These are phyloP conservation scores for Pichia gijzeniarum DNA, from an alignment of 805 yeast species.

Conservation along the genomic window DNA sequence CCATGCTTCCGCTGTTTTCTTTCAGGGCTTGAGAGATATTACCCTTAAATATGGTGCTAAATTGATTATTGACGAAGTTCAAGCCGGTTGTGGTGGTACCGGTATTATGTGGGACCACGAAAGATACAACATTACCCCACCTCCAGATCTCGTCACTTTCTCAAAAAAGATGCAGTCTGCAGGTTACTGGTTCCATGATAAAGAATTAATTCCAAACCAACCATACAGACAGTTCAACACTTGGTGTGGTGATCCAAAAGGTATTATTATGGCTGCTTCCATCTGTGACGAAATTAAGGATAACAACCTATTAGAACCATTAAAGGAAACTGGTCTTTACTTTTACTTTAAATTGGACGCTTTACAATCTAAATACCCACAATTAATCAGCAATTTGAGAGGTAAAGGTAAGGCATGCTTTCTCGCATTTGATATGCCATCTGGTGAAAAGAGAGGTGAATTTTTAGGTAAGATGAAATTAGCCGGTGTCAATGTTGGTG, in stretches of 20 bases:
- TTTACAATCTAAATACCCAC: constrained; percentile 51
- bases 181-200: constrained; percentile 75
- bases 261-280: constrained; percentile 67
- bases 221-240: constrained; percentile 92
- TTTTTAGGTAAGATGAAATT: constrained; percentile 54
- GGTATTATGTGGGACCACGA: constrained; percentile 87
- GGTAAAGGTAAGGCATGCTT: constrained; percentile 73
- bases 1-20: constrained; percentile 70
- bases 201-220: constrained; percentile 62
- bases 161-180: constrained; percentile 88
- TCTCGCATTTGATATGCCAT: constrained; percentile 70
- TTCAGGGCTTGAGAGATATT: constrained; percentile 77
- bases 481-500: constrained; percentile 75
- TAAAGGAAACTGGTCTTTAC: constrained; percentile 60
- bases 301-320: constrained; percentile 50
- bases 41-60: constrained; percentile 65
- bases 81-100: constrained; percentile 86
- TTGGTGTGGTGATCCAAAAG: constrained; percentile 90
- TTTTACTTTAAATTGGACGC: constrained; percentile 49
- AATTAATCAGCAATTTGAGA: constrained; percentile 48
- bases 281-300: constrained; percentile 60
- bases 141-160: constrained; percentile 82
- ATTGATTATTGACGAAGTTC: constrained; percentile 80
- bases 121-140: constrained; percentile 66
- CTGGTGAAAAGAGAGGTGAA: constrained; percentile 50